Evolutionary conservation across 768 basidiomycete species (phyloP), one percentile per base, ranked within the genome.

Genomic region (Lentinula lateritia): DNA sequence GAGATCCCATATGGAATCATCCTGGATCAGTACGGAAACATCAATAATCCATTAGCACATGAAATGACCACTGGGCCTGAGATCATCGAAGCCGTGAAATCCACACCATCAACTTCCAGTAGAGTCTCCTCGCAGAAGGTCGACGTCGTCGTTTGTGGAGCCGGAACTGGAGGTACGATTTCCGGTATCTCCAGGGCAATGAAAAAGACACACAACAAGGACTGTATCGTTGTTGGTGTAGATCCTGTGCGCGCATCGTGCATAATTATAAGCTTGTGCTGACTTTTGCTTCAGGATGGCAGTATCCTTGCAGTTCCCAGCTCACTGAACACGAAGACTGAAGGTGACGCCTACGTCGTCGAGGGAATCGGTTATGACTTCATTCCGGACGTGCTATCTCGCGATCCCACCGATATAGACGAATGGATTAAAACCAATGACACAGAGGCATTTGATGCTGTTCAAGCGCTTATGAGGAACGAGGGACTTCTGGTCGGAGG

Each of bases 331-430:
- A 70, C 69, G 1, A 75, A 72, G 20, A 82, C 75, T 55, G 73
- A 72, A 45, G 87, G 82, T 9, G 69, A 67, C 32, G 73, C 76
- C 57, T 98, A 98, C 68, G 71, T 86, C 55, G 86, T 98, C 20
- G 97, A 99, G 71, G 97, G 97, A n/a, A 98, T 98, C 58, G 97
- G 97, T 32, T 94, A 95, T 66, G 93, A 96, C 72, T 96, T 96
- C 70, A 70, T 96, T 50, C 95, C 96, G 0, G 83, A 91, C 46
- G 95, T 95, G 1, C 81, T 98, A 43, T 85, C 88, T 41, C 90
- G 89, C 52, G 76, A 80, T 16, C 72, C 75, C 5, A 66, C 64
- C 0, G 80, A 84, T 34, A 78, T 98, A 54, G 83, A 95, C 68
- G 62, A 70, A n/a, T 94, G 92, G 97, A 72, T 93, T 63, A 98